Conservation (phyloP, 306 rosid species). For the Vicia villosa region DNA sequence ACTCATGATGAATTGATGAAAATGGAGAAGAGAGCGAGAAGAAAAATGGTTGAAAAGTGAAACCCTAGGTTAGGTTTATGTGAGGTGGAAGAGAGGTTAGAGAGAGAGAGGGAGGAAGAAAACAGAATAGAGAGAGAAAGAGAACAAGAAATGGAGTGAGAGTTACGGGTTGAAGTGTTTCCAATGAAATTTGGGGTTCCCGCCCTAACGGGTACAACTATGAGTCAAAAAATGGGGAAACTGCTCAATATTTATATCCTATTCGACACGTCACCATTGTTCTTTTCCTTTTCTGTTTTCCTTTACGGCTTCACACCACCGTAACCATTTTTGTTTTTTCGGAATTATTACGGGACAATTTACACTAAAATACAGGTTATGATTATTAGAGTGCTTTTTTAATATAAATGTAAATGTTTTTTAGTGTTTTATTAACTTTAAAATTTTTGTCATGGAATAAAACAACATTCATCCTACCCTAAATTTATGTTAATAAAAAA, state of each 20-base stretch:
- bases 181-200: constrained; percentile 65
- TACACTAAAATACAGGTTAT: no score
- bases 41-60: constrained; percentile 20
- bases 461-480: no score
- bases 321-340: constrained; percentile 1
- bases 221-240: constrained; percentile 50
- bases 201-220: constrained; percentile 65
- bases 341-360: background rate
- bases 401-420: no score
- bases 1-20: constrained; percentile 52
- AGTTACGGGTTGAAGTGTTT: constrained; percentile 30
- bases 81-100: background rate
- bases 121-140: constrained; percentile 32
- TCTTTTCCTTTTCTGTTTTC: background rate
- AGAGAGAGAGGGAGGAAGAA: constrained; percentile 27
- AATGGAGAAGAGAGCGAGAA: background rate
- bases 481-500: no score
- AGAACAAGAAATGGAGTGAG: constrained; percentile 16
- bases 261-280: constrained; percentile 59
- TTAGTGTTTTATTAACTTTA: no score
- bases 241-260: constrained; percentile 46
- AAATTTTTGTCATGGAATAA: no score
- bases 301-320: background rate
- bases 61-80: constrained; percentile 50
- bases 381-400: no score